Evolutionary conservation across 2,329 filamentous ascomycete genomes (phyloP).

Genomic region (Annulohypoxylon truncatum): DNA sequence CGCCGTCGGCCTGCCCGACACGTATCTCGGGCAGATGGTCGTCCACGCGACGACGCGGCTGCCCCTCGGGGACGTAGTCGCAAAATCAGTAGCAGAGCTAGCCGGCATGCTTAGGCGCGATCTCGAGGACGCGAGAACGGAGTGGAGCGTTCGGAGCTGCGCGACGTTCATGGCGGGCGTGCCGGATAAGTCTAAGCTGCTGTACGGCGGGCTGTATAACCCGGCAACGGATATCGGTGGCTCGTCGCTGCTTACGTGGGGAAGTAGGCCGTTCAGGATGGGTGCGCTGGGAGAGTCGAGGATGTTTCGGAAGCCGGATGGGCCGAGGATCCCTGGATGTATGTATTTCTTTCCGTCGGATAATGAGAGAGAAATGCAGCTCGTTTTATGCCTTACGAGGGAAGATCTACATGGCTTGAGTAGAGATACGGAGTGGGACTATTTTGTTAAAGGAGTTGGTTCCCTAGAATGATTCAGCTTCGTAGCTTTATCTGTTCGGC

Average conservation of each 20-base stretch:
- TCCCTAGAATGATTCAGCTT: not conserved
- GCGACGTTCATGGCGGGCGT: constrained; percentile 8
- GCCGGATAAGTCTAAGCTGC: not conserved
- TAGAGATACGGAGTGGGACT: not conserved
- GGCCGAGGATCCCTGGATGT: not conserved
- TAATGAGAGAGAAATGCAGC: not conserved
- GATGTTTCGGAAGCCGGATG: not conserved
- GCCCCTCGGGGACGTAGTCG: not conserved
- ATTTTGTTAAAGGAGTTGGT: not conserved
- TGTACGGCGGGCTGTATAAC: constrained; percentile 4
- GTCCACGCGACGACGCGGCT: constrained; percentile 1
- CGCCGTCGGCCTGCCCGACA: not conserved
- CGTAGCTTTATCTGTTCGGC: no score
- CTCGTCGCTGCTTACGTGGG: constrained; percentile 1
- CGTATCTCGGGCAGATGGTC: constrained; percentile 8
- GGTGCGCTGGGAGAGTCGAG: not conserved
- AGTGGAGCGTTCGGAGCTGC: constrained; percentile 10
- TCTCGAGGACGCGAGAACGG: not conserved
- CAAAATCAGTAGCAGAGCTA: not conserved
- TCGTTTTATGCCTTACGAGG: constrained; percentile 2
- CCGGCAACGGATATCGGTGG: not conserved
- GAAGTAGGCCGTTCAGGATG: not conserved
- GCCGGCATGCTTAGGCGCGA: not conserved
- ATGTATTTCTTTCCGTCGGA: constrained; percentile 10
- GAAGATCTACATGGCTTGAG: not conserved